Evolutionary conservation across 495 filamentous ascomycete genomes (phyloP).

Genomic region (Penicillium desertorum): DNA sequence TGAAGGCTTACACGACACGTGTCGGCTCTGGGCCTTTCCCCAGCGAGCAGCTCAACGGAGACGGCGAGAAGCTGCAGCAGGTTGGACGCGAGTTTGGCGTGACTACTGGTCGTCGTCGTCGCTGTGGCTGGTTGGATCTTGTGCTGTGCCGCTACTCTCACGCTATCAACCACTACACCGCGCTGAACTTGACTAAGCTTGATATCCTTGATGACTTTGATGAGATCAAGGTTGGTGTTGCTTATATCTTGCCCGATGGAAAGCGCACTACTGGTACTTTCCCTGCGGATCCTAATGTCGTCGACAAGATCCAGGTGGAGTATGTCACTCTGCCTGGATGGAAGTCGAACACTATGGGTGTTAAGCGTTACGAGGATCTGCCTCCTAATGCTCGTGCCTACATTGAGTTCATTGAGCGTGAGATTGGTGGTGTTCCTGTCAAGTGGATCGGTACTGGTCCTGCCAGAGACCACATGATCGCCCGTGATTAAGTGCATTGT

Average conservation of each 20-base stretch:
- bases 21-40: constrained; percentile 83
- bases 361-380: constrained; percentile 61
- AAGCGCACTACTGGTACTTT: constrained; percentile 56
- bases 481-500: constrained; percentile 40
- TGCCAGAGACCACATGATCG: constrained; percentile 65
- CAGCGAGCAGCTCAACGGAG: constrained; percentile 69
- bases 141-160: constrained; percentile 78
- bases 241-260: constrained; percentile 60
- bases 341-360: constrained; percentile 66
- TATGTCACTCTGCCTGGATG: constrained; percentile 80
- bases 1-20: constrained; percentile 78
- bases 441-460: constrained; percentile 82
- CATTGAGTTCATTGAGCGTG: constrained; percentile 74
- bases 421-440: constrained; percentile 64
- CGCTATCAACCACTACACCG: constrained; percentile 70
- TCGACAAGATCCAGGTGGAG: constrained; percentile 57
- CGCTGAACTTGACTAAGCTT: constrained; percentile 84
- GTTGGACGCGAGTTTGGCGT: constrained; percentile 72
- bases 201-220: constrained; percentile 83
- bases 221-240: constrained; percentile 74
- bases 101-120: constrained; percentile 78
- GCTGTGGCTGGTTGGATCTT: constrained; percentile 90
- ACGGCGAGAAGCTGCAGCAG: constrained; percentile 62
- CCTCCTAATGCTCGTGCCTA: constrained; percentile 75
- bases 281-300: constrained; percentile 65